Conservation (phyloP, 2,329 filamentous ascomycete genomes). For the Sphaerulina populicola region DNA sequence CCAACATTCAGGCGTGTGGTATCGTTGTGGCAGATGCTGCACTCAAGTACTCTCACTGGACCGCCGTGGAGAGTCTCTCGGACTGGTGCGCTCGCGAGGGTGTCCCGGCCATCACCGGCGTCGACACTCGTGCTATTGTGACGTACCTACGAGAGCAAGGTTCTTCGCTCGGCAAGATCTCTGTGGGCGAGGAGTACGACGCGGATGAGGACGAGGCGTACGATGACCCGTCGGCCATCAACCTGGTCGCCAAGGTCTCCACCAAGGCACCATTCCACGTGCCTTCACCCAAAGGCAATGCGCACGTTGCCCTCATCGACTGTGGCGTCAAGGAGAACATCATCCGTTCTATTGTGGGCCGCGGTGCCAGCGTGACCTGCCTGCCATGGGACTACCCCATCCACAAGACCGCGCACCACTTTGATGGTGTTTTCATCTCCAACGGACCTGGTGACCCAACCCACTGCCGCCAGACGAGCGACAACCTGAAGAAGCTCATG, state of each 20-base stretch:
- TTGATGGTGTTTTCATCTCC: constrained; percentile 97
- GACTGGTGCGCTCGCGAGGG: constrained; percentile 96
- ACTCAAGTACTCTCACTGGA: constrained; percentile 95
- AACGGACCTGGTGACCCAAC: constrained; percentile 98
- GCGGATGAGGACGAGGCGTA: constrained; percentile 96
- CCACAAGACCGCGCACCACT: constrained; percentile 96
- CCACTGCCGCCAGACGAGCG: constrained; percentile 88
- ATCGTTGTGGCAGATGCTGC: constrained; percentile 94
- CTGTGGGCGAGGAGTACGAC: constrained; percentile 94
- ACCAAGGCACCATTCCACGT: constrained; percentile 98
- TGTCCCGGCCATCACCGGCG: constrained; percentile 89
- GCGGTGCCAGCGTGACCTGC: constrained; percentile 83
- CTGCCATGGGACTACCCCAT: constrained; percentile 97
- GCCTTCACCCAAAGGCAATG: constrained; percentile 69
- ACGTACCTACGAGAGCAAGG: constrained; percentile 93
- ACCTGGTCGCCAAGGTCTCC: constrained; percentile 90
- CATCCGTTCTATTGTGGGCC: constrained; percentile 81
- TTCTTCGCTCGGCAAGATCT: constrained; percentile 89
- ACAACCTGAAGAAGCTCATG: constrained; percentile 85
- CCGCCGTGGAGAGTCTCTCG: constrained; percentile 84
- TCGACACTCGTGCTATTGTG: constrained; percentile 94
- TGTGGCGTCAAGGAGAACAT: constrained; percentile 99
- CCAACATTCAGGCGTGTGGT: constrained; percentile 91
- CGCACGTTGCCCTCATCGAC: constrained; percentile 90
- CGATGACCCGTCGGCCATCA: constrained; percentile 90